Percentiles rank a stretch among this genome's conserved stretches.
phyloP scores from a whole-genome alignment of 495 filamentous ascomycete species.

The Trichoderma reesei region DNA sequence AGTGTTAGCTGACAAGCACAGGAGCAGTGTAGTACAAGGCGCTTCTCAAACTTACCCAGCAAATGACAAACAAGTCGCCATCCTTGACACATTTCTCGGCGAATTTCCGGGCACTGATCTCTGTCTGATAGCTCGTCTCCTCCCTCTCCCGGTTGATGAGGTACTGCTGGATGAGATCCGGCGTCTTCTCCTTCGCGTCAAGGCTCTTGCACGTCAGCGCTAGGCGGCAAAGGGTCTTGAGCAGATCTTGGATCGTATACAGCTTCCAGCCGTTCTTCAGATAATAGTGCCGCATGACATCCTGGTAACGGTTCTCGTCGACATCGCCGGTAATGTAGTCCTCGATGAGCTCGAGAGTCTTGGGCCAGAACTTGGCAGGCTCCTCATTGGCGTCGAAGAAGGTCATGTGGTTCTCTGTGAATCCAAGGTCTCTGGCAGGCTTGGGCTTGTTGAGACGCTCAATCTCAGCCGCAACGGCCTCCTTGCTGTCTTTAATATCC shows the following conservation, averaged over 20 bases:
- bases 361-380: slow-evolving; percentile 40
- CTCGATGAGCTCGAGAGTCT: slow-evolving; percentile 56
- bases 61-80: slow-evolving; percentile 77
- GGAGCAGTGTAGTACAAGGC: neutral
- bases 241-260: slow-evolving; percentile 79
- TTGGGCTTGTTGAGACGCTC: slow-evolving; percentile 57
- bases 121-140: slow-evolving; percentile 71
- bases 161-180: slow-evolving; percentile 74
- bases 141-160: slow-evolving; percentile 69
- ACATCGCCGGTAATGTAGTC: slow-evolving; percentile 79
- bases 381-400: slow-evolving; percentile 35
- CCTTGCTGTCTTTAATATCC: slow-evolving; percentile 68
- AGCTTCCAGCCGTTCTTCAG: slow-evolving; percentile 80
- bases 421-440: slow-evolving; percentile 67
- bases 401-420: slow-evolving; percentile 45
- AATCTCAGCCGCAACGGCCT: slow-evolving; percentile 61
- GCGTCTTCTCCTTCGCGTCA: slow-evolving; percentile 84
- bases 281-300: slow-evolving; percentile 81
- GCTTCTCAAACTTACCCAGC: slow-evolving; percentile 54
- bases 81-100: slow-evolving; percentile 82
- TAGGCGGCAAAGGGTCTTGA: slow-evolving; percentile 65
- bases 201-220: slow-evolving; percentile 62
- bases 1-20: slow-evolving; percentile 4
- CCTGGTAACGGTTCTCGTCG: slow-evolving; percentile 73
- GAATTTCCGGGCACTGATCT: slow-evolving; percentile 77